Evolutionary conservation across 2,329 filamentous ascomycete species (phyloP).

Genomic region (Trichoderma lentiforme): DNA sequence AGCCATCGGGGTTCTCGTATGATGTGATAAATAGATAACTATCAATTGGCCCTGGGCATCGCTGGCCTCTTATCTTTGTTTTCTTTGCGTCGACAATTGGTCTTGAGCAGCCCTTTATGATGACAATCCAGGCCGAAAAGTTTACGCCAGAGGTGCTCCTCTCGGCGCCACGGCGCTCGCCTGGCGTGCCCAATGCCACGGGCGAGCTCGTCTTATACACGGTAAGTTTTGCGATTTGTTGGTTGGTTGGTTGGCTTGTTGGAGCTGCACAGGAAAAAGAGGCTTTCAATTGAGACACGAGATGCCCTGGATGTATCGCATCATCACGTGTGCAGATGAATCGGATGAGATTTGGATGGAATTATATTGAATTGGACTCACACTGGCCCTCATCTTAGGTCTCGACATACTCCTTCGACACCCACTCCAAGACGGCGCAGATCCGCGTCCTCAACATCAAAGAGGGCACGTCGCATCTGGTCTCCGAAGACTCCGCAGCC

Average conservation of each 20-base stretch:
- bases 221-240: slow-evolving; percentile 33
- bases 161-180: slow-evolving; percentile 68
- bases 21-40: slow-evolving; percentile 1
- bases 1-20: slow-evolving; percentile 8
- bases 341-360: neutral
- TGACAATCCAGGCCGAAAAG: slow-evolving; percentile 68
- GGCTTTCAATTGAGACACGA: neutral
- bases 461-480: slow-evolving; percentile 60
- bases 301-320: neutral
- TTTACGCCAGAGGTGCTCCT: slow-evolving; percentile 77
- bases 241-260: neutral
- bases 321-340: neutral
- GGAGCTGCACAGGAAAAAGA: neutral
- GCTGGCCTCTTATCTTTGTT: neutral
- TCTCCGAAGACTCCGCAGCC: slow-evolving; percentile 63
- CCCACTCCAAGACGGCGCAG: slow-evolving; percentile 65
- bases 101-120: slow-evolving; percentile 35
- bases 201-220: slow-evolving; percentile 65
- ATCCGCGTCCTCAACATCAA: slow-evolving; percentile 68
- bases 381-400: slow-evolving; percentile 38
- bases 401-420: slow-evolving; percentile 76
- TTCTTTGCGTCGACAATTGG: neutral
- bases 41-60: neutral
- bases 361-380: neutral
- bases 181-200: slow-evolving; percentile 65